Evolutionary conservation across 306 rosid genomes (phyloP).

Genomic region (Ziziphus jujuba): DNA sequence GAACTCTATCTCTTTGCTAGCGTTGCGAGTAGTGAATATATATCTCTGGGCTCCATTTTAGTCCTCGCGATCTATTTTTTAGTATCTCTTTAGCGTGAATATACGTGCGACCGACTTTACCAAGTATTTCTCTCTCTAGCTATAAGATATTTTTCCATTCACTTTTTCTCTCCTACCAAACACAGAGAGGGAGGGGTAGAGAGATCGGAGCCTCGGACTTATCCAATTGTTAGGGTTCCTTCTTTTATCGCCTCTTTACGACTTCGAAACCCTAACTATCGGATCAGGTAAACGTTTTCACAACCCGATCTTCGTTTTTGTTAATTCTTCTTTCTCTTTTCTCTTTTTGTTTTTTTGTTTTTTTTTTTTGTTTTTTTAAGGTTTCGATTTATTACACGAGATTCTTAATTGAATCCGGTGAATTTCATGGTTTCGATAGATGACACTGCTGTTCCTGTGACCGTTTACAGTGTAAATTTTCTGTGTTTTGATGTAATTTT

Average conservation of each 20-base stretch:
- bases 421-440: conserved; percentile 10
- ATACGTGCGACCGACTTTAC: too few species aligned
- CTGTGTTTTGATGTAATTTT: neutral
- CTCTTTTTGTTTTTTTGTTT: too few species aligned
- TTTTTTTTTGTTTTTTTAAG: too few species aligned
- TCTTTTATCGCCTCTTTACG: neutral
- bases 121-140: neutral
- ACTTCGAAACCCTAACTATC: conserved; percentile 48
- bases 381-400: neutral
- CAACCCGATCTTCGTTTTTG: neutral
- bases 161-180: conserved; percentile 28
- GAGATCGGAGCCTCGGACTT: conserved; percentile 24
- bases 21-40: too few species aligned
- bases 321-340: too few species aligned
- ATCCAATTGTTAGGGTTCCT: conserved; percentile 48
- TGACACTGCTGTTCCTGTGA: neutral
- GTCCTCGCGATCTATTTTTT: too few species aligned
- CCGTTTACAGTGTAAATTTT: neutral
- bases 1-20: too few species aligned
- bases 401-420: neutral
- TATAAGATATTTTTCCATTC: neutral
- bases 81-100: too few species aligned
- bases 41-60: too few species aligned
- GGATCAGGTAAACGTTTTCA: conserved; percentile 47
- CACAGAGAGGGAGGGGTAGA: conserved; percentile 22